phyloP scores from a whole-genome alignment of 164 flowering plant genomes.

The Euptelea pleiosperma region DNA sequence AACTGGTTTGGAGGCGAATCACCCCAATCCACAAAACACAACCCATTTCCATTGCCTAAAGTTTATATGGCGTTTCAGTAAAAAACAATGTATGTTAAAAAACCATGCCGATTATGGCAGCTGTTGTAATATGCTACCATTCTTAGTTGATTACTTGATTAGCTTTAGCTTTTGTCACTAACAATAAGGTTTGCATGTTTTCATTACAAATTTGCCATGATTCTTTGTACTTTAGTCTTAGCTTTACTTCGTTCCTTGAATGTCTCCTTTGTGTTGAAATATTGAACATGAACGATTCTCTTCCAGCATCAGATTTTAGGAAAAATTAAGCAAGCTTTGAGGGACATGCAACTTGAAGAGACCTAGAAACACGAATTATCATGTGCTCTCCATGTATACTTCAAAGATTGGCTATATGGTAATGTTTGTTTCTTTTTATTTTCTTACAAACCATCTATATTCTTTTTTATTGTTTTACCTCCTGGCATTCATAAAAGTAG shows the following conservation, averaged over 20 bases:
- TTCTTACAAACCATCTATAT: no score
- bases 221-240: no score
- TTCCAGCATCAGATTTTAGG: slow-evolving; percentile 50
- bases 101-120: background rate
- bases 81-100: slow-evolving; percentile 65
- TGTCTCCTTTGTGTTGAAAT: background rate
- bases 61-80: slow-evolving; percentile 51
- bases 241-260: background rate
- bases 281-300: no score
- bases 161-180: no score
- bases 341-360: slow-evolving; percentile 64
- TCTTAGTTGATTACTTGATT: background rate
- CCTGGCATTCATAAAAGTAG: no score
- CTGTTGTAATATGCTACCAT: background rate
- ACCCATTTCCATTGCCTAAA: slow-evolving; percentile 71
- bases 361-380: slow-evolving; percentile 60
- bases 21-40: slow-evolving; percentile 48
- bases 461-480: no score
- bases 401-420: slow-evolving; percentile 85
- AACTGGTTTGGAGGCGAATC: slow-evolving; percentile 53
- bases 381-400: slow-evolving; percentile 55
- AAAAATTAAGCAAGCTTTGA: slow-evolving; percentile 56
- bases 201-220: no score
- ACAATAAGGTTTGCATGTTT: no score
- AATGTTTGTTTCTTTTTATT: slow-evolving; percentile 15